Percentiles rank a stretch among this genome's conserved stretches.
These are phyloP conservation scores for Fusarium neocosmosporiellum DNA, from an alignment of 2,329 filamentous ascomycete species.

Conservation along the genomic window DNA sequence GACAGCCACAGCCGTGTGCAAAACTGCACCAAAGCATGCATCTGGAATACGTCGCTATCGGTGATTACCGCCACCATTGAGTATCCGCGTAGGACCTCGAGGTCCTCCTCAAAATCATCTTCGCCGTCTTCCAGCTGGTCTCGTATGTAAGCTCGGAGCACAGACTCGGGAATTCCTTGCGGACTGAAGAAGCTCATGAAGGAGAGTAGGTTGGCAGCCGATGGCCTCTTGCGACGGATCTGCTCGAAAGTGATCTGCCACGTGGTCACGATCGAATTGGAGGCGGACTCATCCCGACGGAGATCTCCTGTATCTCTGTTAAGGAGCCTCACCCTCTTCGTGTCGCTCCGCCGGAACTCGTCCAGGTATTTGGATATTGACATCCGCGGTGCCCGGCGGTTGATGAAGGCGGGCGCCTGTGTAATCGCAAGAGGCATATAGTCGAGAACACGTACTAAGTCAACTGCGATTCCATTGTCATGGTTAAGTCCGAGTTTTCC, in stretches of 20 bases:
- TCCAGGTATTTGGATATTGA: constrained; percentile 46
- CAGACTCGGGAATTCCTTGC: background rate
- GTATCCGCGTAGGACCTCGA: background rate
- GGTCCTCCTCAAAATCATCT: background rate
- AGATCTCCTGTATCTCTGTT: constrained; percentile 39
- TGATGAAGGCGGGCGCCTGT: constrained; percentile 46
- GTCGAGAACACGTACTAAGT: constrained; percentile 38
- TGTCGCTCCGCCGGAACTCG: constrained; percentile 42
- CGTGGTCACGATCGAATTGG: constrained; percentile 5
- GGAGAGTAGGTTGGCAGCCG: constrained; percentile 7
- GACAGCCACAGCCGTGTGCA: no score
- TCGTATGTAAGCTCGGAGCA: background rate
- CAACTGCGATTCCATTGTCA: background rate
- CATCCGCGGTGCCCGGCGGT: constrained; percentile 23
- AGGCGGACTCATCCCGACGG: background rate
- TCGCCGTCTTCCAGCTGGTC: background rate
- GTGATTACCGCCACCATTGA: no score
- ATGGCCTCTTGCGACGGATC: background rate
- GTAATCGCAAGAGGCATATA: constrained; percentile 46
- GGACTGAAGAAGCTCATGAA: constrained; percentile 20
- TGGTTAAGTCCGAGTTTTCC: constrained; percentile 4
- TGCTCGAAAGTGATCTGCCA: constrained; percentile 20
- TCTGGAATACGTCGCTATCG: no score
- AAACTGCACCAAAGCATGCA: no score
- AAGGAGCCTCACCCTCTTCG: constrained; percentile 39